A percentile compares a stretch with the other conserved stretches of the same genome.
These are phyloP conservation scores for Plantago major DNA, from an alignment of 257 asterid genomes.

Conservation along the genomic window DNA sequence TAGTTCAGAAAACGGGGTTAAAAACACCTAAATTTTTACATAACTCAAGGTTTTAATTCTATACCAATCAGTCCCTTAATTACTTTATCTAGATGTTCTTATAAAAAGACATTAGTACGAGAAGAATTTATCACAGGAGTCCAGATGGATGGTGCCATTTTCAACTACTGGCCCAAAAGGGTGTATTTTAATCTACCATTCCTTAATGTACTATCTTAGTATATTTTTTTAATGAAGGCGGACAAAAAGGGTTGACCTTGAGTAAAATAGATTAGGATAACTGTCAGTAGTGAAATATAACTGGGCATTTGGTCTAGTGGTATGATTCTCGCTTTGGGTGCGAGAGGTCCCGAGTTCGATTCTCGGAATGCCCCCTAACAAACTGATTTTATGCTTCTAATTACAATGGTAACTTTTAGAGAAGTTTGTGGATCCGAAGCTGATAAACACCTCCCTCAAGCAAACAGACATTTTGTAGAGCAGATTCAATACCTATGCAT, in stretches of 20 bases:
- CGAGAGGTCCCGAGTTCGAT: conserved; percentile 67
- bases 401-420: background rate
- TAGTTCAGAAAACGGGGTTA: too few relatives aligned
- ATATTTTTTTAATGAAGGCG: background rate
- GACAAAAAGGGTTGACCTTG: too few relatives aligned
- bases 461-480: background rate
- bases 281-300: too few relatives aligned
- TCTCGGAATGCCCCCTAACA: conserved; percentile 65
- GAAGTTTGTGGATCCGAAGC: background rate
- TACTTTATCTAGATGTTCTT: background rate
- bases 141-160: conserved; percentile 45
- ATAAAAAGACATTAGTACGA: background rate
- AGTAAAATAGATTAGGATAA: background rate
- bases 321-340: conserved; percentile 54
- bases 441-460: background rate
- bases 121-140: background rate
- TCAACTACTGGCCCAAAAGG: conserved; percentile 14
- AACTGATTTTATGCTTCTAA: background rate
- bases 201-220: background rate
- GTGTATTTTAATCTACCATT: background rate
- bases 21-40: too few relatives aligned
- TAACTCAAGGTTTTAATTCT: too few relatives aligned
- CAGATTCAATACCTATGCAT: background rate
- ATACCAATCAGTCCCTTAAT: too few relatives aligned
- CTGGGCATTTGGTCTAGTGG: background rate